Evolutionary conservation across 371 early-diverging fungal genomes (phyloP), one percentile per base, ranked within the genome.

Genomic region (Mycotypha africana): DNA sequence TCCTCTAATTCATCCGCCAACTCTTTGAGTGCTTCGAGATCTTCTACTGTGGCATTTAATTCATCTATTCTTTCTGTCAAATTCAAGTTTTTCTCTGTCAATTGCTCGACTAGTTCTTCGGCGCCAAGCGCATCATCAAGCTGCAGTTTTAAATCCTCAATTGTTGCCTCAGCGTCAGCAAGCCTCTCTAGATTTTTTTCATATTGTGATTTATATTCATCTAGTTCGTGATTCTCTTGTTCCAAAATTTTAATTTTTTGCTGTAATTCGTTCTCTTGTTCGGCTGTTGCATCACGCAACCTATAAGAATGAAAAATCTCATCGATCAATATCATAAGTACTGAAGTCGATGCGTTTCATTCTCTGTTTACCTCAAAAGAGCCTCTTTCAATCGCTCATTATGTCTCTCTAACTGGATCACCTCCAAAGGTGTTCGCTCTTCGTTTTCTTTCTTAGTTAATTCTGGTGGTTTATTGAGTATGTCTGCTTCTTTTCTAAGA

Each of bases 1-100:
- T 92, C 91, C 59, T 93, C 94, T 54, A 94, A 60, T 56, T 94
- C 93, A 42, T 95, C 93, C 52, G 90, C 92, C 31, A 94, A 67
- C 50, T 91, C 93, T 57, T 85, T 83, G 17, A 95, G 70, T 2
- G 92, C 88, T 65, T 97, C 95, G 21, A 95, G 70, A 53, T 92
- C 94, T 35, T 91, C 95, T 9, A 93, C 81, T 3, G 73, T 72
- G 20, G 66, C 70, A 43, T 78, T 75, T 71, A 91, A 57, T 53
- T 93, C 89, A 48, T 92, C 92, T 28, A 91, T 47, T 53, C 77
- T 75, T 58, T 87, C 87, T 16, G 67, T 79, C 37, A 93, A 62
- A 12, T 72, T 68, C 44, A 89, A 56, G 53, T 93, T 94, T 68
- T 85, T 85, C 28, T 85, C 88, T 0, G 88, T 78, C 17, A 94